phyloP scores from a whole-genome alignment of 2,329 filamentous ascomycete species.

The Alternaria atra region DNA sequence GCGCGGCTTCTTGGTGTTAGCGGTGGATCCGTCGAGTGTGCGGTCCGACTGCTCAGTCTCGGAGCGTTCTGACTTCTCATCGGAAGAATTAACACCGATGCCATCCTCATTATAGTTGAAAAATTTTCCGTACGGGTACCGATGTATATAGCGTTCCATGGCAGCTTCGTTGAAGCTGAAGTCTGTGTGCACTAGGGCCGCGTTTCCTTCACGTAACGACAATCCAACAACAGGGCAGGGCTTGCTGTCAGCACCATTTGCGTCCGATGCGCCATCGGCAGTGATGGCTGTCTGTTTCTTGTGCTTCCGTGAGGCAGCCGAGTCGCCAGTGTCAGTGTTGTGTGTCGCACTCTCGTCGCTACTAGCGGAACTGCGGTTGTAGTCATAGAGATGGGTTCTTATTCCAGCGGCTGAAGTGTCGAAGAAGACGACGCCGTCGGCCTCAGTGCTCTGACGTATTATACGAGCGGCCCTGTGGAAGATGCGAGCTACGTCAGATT shows the following conservation, averaged over 20 bases:
- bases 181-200: conserved; percentile 34
- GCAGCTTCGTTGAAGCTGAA: conserved; percentile 43
- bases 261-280: conserved; percentile 7
- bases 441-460: conserved; percentile 43
- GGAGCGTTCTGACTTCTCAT: conserved; percentile 42
- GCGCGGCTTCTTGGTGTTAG: conserved; percentile 19
- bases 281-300: conserved; percentile 20
- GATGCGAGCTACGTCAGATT: conserved; percentile 38
- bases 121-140: conserved; percentile 47
- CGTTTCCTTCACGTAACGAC: conserved; percentile 30
- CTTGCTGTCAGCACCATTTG: conserved; percentile 27
- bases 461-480: conserved; percentile 49
- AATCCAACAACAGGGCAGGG: conserved; percentile 37
- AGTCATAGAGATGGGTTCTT: conserved; percentile 34
- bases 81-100: conserved; percentile 41
- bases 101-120: conserved; percentile 49
- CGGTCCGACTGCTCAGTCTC: conserved; percentile 43
- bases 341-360: conserved; percentile 43
- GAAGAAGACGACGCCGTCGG: conserved; percentile 49
- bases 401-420: conserved; percentile 45
- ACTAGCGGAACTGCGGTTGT: conserved; percentile 23
- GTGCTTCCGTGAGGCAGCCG: conserved; percentile 28
- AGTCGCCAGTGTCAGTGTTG: conserved; percentile 43
- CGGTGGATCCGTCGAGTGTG: conserved; percentile 21
- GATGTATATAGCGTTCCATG: conserved; percentile 47